Evolutionary conservation across 2,329 filamentous ascomycete genomes (phyloP).

Genomic region (Paecilomyces sp.): DNA sequence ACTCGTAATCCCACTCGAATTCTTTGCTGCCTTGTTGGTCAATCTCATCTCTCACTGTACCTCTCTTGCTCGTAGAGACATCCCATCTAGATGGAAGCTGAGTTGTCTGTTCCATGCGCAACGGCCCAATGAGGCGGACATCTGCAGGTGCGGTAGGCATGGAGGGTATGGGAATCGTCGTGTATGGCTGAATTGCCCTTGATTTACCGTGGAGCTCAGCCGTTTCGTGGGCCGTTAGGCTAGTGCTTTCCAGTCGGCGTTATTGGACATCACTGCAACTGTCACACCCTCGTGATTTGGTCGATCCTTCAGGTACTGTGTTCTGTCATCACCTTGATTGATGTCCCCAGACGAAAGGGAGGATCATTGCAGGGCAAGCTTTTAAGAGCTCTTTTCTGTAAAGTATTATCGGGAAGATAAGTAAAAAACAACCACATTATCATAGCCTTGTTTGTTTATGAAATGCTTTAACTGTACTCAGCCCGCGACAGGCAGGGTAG

Average conservation of each 20-base stretch:
- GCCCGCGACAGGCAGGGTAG: not conserved
- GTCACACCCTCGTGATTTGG: not conserved
- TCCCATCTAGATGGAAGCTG: conserved; percentile 6
- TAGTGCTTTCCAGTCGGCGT: not conserved
- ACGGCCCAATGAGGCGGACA: conserved; percentile 3
- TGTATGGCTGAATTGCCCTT: not conserved
- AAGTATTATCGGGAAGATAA: no score
- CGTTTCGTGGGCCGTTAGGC: not conserved
- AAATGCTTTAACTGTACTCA: not conserved
- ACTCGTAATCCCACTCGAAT: not conserved
- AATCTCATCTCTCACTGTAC: not conserved
- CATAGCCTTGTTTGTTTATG: no score
- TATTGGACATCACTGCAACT: not conserved
- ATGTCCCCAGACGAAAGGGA: not conserved
- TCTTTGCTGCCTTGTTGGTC: not conserved
- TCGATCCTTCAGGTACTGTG: conserved; percentile 1
- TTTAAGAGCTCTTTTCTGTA: not conserved
- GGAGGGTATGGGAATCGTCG: not conserved
- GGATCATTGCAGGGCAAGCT: not conserved
- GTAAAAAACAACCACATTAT: no score
- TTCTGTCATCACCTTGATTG: not conserved
- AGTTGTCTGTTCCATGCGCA: conserved; percentile 11
- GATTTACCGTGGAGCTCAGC: not conserved
- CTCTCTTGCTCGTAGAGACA: conserved; percentile 1
- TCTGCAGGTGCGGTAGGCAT: not conserved